phyloP scores from a whole-genome alignment of 345 rosid species.

The Anastatica hierochuntica region DNA sequence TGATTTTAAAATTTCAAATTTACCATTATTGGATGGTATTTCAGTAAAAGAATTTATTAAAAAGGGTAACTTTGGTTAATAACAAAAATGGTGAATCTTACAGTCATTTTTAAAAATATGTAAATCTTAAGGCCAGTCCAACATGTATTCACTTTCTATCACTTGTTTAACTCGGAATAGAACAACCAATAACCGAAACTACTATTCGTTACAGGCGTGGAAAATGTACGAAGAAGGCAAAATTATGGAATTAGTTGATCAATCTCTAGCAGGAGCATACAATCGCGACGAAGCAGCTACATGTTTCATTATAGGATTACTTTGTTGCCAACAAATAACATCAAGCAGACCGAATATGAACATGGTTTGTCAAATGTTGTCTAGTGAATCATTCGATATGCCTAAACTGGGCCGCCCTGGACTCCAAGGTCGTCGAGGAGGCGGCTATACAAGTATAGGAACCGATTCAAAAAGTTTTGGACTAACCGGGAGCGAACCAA shows the following conservation, averaged over 20 bases:
- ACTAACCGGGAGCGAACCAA: constrained; percentile 26
- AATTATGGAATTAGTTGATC: constrained; percentile 57
- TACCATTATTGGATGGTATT: too few species aligned
- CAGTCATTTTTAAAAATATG: too few species aligned
- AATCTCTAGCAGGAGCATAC: constrained; percentile 39
- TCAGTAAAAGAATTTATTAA: too few species aligned
- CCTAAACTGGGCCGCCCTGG: constrained; percentile 78
- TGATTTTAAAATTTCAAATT: too few species aligned
- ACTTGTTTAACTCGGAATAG: too few species aligned
- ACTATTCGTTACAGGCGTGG: constrained; percentile 85
- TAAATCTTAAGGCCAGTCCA: too few species aligned
- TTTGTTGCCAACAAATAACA: constrained; percentile 65
- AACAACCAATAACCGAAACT: too few species aligned
- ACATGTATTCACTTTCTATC: too few species aligned
- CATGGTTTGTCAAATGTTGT: constrained; percentile 69
- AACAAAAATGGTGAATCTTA: too few species aligned
- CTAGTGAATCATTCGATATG: constrained; percentile 69
- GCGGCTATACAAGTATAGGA: constrained; percentile 32
- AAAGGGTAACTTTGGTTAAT: too few species aligned
- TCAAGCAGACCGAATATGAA: constrained; percentile 75
- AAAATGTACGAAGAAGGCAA: constrained; percentile 43
- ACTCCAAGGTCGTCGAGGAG: constrained; percentile 49
- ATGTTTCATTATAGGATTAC: constrained; percentile 66
- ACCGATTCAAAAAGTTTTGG: constrained; percentile 25
- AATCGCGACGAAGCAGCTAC: constrained; percentile 64